These are phyloP conservation scores for Diplodia corticola DNA, from an alignment of 2,329 filamentous ascomycete species.

Conservation along the genomic window DNA sequence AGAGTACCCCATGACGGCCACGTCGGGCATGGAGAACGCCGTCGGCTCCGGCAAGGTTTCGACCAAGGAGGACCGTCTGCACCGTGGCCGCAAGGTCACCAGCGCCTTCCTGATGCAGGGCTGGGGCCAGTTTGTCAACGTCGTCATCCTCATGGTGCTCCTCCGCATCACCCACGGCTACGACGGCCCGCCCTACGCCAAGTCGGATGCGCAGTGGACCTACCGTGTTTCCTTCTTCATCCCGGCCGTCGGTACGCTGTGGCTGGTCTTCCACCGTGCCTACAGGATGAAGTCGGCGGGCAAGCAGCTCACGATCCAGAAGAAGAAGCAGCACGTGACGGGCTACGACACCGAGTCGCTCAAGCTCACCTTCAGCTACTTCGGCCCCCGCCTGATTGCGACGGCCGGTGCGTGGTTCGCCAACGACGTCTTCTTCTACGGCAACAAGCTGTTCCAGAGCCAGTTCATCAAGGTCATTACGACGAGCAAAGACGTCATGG, in stretches of 20 bases:
- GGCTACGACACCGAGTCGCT: conserved; percentile 90
- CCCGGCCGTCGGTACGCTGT: conserved; percentile 84
- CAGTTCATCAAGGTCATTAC: conserved; percentile 86
- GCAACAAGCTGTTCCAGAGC: conserved; percentile 95
- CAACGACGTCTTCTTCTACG: conserved; percentile 99
- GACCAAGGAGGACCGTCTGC: conserved; percentile 87
- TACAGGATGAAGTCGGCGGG: conserved; percentile 91
- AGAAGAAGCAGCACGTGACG: conserved; percentile 83
- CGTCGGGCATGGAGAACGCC: conserved; percentile 89
- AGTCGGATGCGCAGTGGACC: conserved; percentile 78
- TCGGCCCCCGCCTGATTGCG: conserved; percentile 81
- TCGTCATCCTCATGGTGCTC: conserved; percentile 81
- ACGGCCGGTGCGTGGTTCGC: conserved; percentile 90
- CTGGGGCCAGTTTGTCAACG: conserved; percentile 96
- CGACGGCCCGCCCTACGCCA: conserved; percentile 75
- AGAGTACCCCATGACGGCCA: conserved; percentile 96
- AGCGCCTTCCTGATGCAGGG: conserved; percentile 98
- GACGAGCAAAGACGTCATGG: conserved; percentile 72
- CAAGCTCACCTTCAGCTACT: conserved; percentile 74
- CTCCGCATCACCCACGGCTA: conserved; percentile 85
- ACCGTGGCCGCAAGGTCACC: conserved; percentile 93
- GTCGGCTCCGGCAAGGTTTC: conserved; percentile 84
- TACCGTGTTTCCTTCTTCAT: conserved; percentile 92
- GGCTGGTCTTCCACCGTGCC: conserved; percentile 94
- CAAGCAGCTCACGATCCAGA: conserved; percentile 77